Base-by-base conservation (phyloP, 352 stramenopile species). In the Phytophthora parvispora region DNA sequence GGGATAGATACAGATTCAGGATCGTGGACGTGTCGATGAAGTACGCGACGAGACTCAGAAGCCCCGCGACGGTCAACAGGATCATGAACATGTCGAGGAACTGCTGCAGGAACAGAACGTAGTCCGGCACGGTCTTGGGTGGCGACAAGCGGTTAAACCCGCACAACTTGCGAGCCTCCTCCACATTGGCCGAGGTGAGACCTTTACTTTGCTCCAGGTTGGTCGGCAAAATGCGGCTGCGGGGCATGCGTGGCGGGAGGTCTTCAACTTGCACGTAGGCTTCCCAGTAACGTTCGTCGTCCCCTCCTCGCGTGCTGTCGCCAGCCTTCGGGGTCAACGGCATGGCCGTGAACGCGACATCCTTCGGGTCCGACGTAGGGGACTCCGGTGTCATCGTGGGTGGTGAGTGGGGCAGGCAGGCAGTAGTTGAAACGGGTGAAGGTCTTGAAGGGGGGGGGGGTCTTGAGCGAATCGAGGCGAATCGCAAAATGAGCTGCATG, bases 11-110 rank as follows among this genome's bases (percentile, higher is more conserved):
- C 36, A 84, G 34, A 42, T 86, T 87, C 34, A 84, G 58, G 24
- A 25, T 62, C 22, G 71, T 67, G 4, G 75, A 80, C 31, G 60
- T 76, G 67, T 86, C 70, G 42, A 84, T 70, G 36, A 84, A 74
- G 53, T 74, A 84, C 4, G 69, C 59, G 29, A 84, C 52, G 31
- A 86, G 60, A 20, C 69, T 81, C 12, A 86, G 58, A 6, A 77
- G 10, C 3, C 69, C 78, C 18, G 75, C 78, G 10, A 74, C 55
- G 12, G 15, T 73, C 42, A 84, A 59, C 40, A 86, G 51, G 18
- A 84, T 50, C 72, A 80, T 83, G 66, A 84, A 86, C 69, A 83
- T 69, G 62, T 81, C 74, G 36, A 79, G 69, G 66, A 86, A 81
- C 64, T 86, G 72, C 42, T 75, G 64, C 22, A 86, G 59, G 60